Percentiles rank a stretch among this genome's conserved stretches.
Conservation (phyloP, 352 stramenopile genomes). For the Pythium aristosporum region DNA sequence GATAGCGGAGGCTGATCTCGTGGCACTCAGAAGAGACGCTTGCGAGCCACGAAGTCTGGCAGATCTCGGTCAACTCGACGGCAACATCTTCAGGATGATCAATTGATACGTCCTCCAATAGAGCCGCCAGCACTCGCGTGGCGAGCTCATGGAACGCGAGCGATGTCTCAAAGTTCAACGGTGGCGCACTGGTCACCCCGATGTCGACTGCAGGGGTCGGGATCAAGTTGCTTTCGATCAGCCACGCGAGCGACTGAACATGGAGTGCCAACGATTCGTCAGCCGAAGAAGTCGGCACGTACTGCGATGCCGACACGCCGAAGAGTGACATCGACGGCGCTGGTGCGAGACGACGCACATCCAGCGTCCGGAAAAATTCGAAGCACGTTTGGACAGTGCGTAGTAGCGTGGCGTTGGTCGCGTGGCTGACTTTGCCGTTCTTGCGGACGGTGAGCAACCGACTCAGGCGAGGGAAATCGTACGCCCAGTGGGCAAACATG, state of each 20-base stretch:
- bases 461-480: constrained; percentile 14
- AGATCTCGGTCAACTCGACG: constrained; percentile 12
- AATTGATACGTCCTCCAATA: constrained; percentile 19
- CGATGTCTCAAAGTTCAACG: constrained; percentile 1
- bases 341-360: constrained; percentile 6
- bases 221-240: constrained; percentile 2
- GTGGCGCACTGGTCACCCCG: neutral
- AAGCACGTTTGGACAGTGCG: constrained; percentile 18
- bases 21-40: neutral
- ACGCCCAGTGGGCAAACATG: constrained; percentile 18
- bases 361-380: constrained; percentile 14
- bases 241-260: constrained; percentile 15
- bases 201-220: neutral
- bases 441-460: constrained; percentile 6
- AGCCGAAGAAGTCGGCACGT: constrained; percentile 1
- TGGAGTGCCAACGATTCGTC: constrained; percentile 17
- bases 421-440: constrained; percentile 9
- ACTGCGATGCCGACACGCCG: constrained; percentile 10
- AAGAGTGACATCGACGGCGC: constrained; percentile 1
- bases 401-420: neutral
- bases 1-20: constrained; percentile 15
- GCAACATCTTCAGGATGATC: constrained; percentile 17
- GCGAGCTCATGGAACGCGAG: constrained; percentile 15
- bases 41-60: neutral
- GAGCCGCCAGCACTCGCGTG: constrained; percentile 7